phyloP scores from a whole-genome alignment of 2,329 filamentous ascomycete species.

The Aspergillus floridensis region DNA sequence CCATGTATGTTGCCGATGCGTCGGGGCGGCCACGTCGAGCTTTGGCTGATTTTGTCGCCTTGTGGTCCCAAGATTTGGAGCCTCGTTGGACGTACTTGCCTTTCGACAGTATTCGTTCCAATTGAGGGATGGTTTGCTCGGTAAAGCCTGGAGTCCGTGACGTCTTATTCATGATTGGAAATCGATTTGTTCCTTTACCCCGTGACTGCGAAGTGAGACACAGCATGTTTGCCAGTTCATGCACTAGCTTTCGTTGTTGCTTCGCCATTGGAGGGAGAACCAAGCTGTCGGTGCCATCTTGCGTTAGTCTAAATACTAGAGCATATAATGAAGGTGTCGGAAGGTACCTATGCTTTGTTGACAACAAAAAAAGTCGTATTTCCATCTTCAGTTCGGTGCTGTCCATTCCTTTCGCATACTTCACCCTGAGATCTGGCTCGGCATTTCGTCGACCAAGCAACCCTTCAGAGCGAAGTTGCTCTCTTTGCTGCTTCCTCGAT shows the following conservation, averaged over 20 bases:
- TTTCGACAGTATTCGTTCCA: conserved; percentile 42
- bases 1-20: conserved; percentile 61
- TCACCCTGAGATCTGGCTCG: conserved; percentile 62
- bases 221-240: conserved; percentile 72
- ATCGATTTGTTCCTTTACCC: conserved; percentile 69
- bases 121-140: conserved; percentile 51
- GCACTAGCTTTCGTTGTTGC: conserved; percentile 70
- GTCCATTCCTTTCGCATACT: conserved; percentile 70
- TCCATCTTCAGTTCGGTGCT: conserved; percentile 70
- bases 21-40: conserved; percentile 38
- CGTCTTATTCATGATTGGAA: conserved; percentile 75
- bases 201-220: conserved; percentile 80
- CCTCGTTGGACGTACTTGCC: conserved; percentile 29
- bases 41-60: conserved; percentile 21
- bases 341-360: conserved; percentile 61
- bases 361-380: conserved; percentile 67
- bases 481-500: conserved; percentile 66
- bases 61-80: conserved; percentile 25
- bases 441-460: conserved; percentile 58
- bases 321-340: background rate
- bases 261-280: conserved; percentile 82
- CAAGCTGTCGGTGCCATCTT: conserved; percentile 52
- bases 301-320: background rate
- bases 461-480: conserved; percentile 64
- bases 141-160: conserved; percentile 61